Percentiles rank a stretch among this genome's conserved stretches.
Evolutionary conservation across 306 rosid genomes (phyloP).

Genomic region (Pterocarpus santalinus): DNA sequence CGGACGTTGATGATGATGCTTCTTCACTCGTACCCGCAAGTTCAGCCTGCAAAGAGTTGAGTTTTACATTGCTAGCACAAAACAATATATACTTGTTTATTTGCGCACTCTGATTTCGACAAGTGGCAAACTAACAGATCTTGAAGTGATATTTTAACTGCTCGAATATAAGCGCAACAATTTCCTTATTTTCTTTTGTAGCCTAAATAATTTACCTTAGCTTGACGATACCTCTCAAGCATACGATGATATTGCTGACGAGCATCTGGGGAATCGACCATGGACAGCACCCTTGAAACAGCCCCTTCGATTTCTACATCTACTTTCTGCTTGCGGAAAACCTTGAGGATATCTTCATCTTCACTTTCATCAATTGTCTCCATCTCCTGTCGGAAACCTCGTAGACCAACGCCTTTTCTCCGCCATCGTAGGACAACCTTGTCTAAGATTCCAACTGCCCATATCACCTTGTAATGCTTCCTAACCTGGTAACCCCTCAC

Average conservation of each 20-base stretch:
- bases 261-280: slow-evolving; percentile 84
- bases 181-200: not conserved
- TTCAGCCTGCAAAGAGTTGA: slow-evolving; percentile 71
- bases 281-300: slow-evolving; percentile 84
- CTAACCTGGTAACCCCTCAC: slow-evolving; percentile 97
- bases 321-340: slow-evolving; percentile 87
- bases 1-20: slow-evolving; percentile 48
- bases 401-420: slow-evolving; percentile 87
- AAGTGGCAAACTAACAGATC: slow-evolving; percentile 2
- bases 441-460: slow-evolving; percentile 98
- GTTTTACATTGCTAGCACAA: slow-evolving; percentile 25
- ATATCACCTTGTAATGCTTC: slow-evolving; percentile 80
- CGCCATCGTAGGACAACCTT: slow-evolving; percentile 95
- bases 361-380: slow-evolving; percentile 61
- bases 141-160: not conserved
- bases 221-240: slow-evolving; percentile 80
- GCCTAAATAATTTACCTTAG: slow-evolving; percentile 65
- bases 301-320: slow-evolving; percentile 80
- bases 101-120: slow-evolving; percentile 14
- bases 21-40: slow-evolving; percentile 59
- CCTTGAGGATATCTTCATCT: slow-evolving; percentile 90
- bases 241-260: slow-evolving; percentile 91
- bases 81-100: not conserved
- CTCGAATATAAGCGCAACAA: slow-evolving; percentile 1
- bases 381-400: slow-evolving; percentile 80